Evolutionary conservation across 2,329 filamentous ascomycete species (phyloP).

Genomic region (Botrytis aclada): DNA sequence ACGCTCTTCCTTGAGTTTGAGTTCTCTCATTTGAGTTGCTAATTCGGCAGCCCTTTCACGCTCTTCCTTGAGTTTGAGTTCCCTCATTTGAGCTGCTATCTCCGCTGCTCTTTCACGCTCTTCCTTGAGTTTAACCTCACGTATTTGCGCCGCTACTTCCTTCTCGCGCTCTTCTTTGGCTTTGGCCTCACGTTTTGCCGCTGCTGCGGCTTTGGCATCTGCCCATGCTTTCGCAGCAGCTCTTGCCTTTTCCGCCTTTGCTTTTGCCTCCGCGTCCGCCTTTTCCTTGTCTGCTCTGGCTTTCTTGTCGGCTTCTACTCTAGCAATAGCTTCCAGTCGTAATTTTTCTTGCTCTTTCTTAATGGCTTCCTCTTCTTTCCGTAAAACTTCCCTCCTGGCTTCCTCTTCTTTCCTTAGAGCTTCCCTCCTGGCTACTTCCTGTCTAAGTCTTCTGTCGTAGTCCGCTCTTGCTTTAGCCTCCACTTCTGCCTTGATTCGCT

Average conservation of each 20-base stretch:
- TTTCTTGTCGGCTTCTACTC: conserved; percentile 28
- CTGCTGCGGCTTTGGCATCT: neutral
- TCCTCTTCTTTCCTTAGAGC: conserved; percentile 30
- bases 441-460: conserved; percentile 40
- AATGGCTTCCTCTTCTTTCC: conserved; percentile 16
- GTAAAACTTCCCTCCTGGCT: conserved; percentile 26
- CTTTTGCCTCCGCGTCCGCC: conserved; percentile 19
- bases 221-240: conserved; percentile 14
- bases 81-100: too few relatives aligned
- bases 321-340: conserved; percentile 25
- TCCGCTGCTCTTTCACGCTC: conserved; percentile 29
- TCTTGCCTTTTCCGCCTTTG: conserved; percentile 33
- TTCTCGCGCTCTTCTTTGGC: conserved; percentile 28
- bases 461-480: conserved; percentile 45
- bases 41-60: neutral
- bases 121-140: conserved; percentile 39
- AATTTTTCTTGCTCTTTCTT: conserved; percentile 31
- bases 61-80: conserved; percentile 9
- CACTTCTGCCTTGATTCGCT: conserved; percentile 42
- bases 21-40: neutral
- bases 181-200: conserved; percentile 28
- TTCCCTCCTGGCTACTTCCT: conserved; percentile 34
- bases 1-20: neutral
- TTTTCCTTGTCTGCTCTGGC: conserved; percentile 13
- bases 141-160: conserved; percentile 27